A percentile compares a stretch with the other conserved stretches of the same genome.
These are phyloP conservation scores for Heliamphora ciliata DNA, from an alignment of 179 eudicot species.

Conservation along the genomic window DNA sequence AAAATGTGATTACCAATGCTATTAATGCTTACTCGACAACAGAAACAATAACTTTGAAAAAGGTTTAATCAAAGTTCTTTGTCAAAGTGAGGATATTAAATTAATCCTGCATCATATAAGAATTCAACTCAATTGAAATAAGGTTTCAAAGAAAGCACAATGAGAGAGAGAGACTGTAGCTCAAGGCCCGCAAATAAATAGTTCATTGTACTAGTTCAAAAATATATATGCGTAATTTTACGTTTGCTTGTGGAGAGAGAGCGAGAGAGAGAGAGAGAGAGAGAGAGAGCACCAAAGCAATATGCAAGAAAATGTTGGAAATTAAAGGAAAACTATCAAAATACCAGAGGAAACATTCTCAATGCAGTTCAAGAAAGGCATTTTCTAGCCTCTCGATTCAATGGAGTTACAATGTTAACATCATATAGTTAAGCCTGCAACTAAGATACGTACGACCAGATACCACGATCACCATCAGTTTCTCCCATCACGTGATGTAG, in stretches of 20 bases:
- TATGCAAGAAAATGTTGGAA: neutral
- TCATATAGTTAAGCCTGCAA: neutral
- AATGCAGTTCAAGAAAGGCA: neutral
- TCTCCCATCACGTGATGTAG: slow-evolving; percentile 98
- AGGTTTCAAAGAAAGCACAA: slow-evolving; percentile 5
- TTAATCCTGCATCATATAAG: neutral
- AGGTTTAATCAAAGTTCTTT: neutral
- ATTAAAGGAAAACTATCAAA: neutral
- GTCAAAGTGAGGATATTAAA: slow-evolving; percentile 1
- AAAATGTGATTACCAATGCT: neutral
- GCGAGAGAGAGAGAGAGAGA: neutral
- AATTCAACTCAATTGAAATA: neutral
- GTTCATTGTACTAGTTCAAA: neutral
- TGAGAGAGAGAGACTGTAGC: neutral
- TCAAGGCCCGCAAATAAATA: neutral
- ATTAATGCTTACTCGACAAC: neutral
- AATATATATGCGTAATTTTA: too few species aligned
- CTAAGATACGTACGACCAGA: slow-evolving; percentile 93
- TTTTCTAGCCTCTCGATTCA: slow-evolving; percentile 8
- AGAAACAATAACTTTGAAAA: neutral
- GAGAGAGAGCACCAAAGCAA: neutral
- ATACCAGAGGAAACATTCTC: neutral
- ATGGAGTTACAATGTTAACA: slow-evolving; percentile 9
- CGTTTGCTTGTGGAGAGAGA: neutral
- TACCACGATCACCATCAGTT: slow-evolving; percentile 86